Base-by-base conservation (phyloP, 2,329 filamentous ascomycete genomes). In the Pseudofabraea citricarpa region DNA sequence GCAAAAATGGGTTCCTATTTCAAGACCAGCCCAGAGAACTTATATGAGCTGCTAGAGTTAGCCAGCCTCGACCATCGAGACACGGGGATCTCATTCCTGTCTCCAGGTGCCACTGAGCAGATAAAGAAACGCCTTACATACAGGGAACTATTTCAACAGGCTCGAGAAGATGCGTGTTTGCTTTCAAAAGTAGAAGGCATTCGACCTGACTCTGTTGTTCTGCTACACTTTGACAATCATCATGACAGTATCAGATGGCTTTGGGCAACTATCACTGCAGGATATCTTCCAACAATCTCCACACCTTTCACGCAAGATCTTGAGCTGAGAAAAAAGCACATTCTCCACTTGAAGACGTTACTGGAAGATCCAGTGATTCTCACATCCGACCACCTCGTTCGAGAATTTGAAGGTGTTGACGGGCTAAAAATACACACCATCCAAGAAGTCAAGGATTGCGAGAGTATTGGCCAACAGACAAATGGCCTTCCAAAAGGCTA, bases 231-330 rank as follows among this genome's bases (percentile, higher is more conserved):
- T 32, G 52, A 63, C 13, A 51, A 55, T 12, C 64, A 68, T 27
- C 41, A 54, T 35, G 60, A 68, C 21, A 61, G 56, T 22, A 60
- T 70, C 6, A 40, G 59, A 9, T 70, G 65, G 67, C 64, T 67
- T 41, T 71, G 67, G 68, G 52, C 66, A 2, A 55, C 57, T 5
- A 45, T 65, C 2, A 43, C 56, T 8, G 64, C 65, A 3, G 61
- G 63, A 5, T 53, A 54, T 18, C 31, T 68, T 5, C 67, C 67
- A 7, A 59, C 56, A 5, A 58, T 69, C 10, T 66, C 63, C 1
- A 56, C 61, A 2, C 53, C 63, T 2, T 53, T 68, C 6, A 45
- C 55, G 12, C 58, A 58, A 27, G 53, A 59, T 36, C 22, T 39
- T 1, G 47, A 48, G 9, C 52, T 54, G 6, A 53, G 61, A 6